Evolutionary conservation across 768 basidiomycete genomes (phyloP).

Genomic region (Mycena indigotica): DNA sequence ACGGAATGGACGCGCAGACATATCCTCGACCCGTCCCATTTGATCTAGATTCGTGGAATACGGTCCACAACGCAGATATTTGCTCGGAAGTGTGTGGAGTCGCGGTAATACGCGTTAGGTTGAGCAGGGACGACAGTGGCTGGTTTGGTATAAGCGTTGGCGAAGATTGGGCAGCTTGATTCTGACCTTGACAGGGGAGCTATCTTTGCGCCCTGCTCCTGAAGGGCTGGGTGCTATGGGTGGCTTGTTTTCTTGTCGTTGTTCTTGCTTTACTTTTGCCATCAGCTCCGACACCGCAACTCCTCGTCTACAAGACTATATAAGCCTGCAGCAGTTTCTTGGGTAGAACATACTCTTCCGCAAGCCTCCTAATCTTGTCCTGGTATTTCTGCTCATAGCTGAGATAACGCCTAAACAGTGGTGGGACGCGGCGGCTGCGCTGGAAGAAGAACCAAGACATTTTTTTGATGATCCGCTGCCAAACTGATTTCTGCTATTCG

Average conservation of each 20-base stretch:
- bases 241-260: background rate
- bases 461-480: no score
- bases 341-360: background rate
- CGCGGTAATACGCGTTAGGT: slow-evolving; percentile 66
- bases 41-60: slow-evolving; percentile 83
- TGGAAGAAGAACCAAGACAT: no score
- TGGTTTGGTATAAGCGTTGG: slow-evolving; percentile 33
- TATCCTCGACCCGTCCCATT: slow-evolving; percentile 81
- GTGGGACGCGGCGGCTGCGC: background rate
- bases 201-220: slow-evolving; percentile 52
- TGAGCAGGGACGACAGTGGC: slow-evolving; percentile 83
- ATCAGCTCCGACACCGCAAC: background rate
- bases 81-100: slow-evolving; percentile 72
- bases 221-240: slow-evolving; percentile 7
- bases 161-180: background rate
- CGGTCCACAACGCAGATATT: slow-evolving; percentile 83
- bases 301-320: background rate
- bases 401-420: background rate
- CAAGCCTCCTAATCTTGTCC: background rate
- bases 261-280: slow-evolving; percentile 1
- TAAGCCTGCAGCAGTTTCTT: background rate
- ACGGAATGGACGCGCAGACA: slow-evolving; percentile 80
- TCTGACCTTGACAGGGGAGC: slow-evolving; percentile 66
- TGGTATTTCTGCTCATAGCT: background rate
- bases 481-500: no score